These are phyloP conservation scores for Ceratobasidium sp. DNA, from an alignment of 1,284 basidiomycete species.

Conservation along the genomic window DNA sequence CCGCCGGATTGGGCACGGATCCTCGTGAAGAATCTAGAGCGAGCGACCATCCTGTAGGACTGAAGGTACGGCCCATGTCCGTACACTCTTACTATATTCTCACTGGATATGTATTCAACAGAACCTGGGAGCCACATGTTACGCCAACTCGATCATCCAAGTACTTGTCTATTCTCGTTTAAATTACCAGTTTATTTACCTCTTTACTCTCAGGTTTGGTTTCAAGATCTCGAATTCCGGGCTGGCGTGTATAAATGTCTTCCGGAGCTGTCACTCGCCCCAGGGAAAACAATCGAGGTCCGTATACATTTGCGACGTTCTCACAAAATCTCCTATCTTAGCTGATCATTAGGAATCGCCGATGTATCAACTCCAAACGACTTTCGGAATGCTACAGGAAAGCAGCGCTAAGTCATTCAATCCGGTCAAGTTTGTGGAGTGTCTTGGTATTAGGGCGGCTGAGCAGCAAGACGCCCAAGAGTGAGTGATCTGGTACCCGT, in stretches of 20 bases:
- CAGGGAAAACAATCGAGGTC: slow-evolving; percentile 61
- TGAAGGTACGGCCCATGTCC: slow-evolving; percentile 65
- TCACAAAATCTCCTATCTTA: slow-evolving; percentile 49
- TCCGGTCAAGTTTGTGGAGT: slow-evolving; percentile 81
- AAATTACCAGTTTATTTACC: neutral
- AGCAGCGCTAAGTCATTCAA: slow-evolving; percentile 75
- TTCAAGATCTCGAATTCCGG: slow-evolving; percentile 69
- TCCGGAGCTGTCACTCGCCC: slow-evolving; percentile 59
- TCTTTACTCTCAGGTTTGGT: slow-evolving; percentile 61
- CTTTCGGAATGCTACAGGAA: slow-evolving; percentile 79
- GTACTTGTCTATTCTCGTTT: slow-evolving; percentile 52
- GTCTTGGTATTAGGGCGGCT: slow-evolving; percentile 74
- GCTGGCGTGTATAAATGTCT: slow-evolving; percentile 63
- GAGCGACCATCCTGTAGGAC: slow-evolving; percentile 72
- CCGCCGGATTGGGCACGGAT: slow-evolving; percentile 60
- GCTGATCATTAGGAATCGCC: slow-evolving; percentile 46
- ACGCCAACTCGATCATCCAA: slow-evolving; percentile 91
- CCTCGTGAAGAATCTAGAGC: slow-evolving; percentile 61
- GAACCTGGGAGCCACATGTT: slow-evolving; percentile 94
- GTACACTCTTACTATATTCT: neutral
- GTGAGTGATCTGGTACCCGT: slow-evolving; percentile 56
- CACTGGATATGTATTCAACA: slow-evolving; percentile 48
- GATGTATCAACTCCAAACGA: slow-evolving; percentile 55
- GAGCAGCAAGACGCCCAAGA: slow-evolving; percentile 96
- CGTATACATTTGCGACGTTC: slow-evolving; percentile 4